Base-by-base conservation (phyloP, 257 asterid species). In the Nicotiana knightiana region DNA sequence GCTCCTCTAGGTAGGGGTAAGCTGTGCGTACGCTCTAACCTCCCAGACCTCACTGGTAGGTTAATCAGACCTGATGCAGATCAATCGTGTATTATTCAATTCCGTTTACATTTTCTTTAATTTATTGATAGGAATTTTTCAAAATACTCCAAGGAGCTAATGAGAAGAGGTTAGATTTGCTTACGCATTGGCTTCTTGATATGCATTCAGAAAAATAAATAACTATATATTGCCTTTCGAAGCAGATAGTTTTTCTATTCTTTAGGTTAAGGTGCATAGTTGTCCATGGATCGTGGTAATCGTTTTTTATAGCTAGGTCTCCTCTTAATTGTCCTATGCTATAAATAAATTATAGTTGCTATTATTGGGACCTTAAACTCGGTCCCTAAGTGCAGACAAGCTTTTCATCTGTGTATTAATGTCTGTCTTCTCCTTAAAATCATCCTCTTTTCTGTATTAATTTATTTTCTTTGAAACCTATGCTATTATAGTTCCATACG, bases 141-240 rank as follows among this genome's bases (percentile, higher is more conserved):
- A 13, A 48, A 43, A 18, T 0, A 82, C 55, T 39, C 17, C 43
- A 66, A 64, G 48, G 55, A 16, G 32, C 77, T 35, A 48, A 24
- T 11, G 12, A 67, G 58, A 81, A 32, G 70, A 18, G 82, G 32
- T 76, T 71, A 37, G 84, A 67, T 85, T 82, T 67, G 81, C 85
- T 78, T 81, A 79, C 81, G 71, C 82, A 26, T 62, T 6, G 57
- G 12, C 70, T 77, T 81, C 70, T 67, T 6, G 67, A 68, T 28
- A 82, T 59, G 28, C 43, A 46, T 26, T 46, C 24, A 39, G 1
- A 32, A 71, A 37, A 26, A 67, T 33, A 71, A 13, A 64, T 81
- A 35, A 61, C 5, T 11, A 8, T 80, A 26, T 13, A 62, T 33
- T 62, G 28, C 33, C 35, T 10, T 43, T 43, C 33, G 9, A 13